Evolutionary conservation across 305 asterid species (phyloP), one percentile per base, ranked within the genome.

Genomic region (Fraxinus sp.): DNA sequence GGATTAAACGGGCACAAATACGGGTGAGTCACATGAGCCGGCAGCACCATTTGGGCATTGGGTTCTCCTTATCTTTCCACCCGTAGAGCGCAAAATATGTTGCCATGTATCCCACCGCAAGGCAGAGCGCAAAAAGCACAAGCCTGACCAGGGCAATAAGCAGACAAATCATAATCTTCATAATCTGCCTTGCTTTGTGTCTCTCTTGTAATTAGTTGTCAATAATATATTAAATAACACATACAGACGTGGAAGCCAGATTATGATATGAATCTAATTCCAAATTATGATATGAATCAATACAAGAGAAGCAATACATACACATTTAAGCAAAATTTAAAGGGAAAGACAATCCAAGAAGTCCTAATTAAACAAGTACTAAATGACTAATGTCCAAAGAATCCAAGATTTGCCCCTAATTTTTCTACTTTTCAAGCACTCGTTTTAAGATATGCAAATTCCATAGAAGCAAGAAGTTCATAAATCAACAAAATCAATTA

Each of bases 1-100:
- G 94, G 85, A 97, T 94, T 41, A 89, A 89, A 26, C 99, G 93
- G 49, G 97, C 80, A 57, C 91, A 86, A 7, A 94, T 28, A 0
- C 98, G 95, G 81, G 99, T 97, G 46, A 94, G 79, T 93, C 93
- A 90, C 99, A 94, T 97, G 81, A 97, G 77, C 76, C 97, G 86
- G 46, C 87, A 88, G 64, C 98, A 88, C 98, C 98, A 94, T 84
- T 81, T 91, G 10, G 99, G 98, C 98, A 93, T 89, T 1, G 99
- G 98, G 49, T 88, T 93, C 78, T 89, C 91, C 90, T 70, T 91
- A 82, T 94, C 98, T 84, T 93, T 87, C 99, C 98, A 96, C n/a
- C 98, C 95, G 5, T 14, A n/a, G 85, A 93, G 87, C 66, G 98
- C 98, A 87, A 84, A 64, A 32, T 32, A 76, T 2, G 99, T 94